Base-by-base conservation (phyloP, 2,329 filamentous ascomycete species). In the Colletotrichum sojae region DNA sequence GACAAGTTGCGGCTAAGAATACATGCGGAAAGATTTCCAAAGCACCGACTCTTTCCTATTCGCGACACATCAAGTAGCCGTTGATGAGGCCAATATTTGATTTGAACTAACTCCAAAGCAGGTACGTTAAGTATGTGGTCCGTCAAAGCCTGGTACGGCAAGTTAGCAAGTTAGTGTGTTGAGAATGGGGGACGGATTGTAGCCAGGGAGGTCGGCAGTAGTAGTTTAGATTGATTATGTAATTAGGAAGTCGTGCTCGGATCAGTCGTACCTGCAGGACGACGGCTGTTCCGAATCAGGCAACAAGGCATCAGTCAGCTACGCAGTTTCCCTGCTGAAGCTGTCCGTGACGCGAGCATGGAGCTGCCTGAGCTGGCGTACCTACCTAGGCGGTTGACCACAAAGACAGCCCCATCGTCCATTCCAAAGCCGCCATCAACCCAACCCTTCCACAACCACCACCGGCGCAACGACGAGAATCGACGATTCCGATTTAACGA, bases 361-460 rank as follows among this genome's bases (percentile, higher is more conserved):
- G 76, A 83, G 81, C 80, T 83, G 81, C 81, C 81, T 83, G 81
- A 79, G 78, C 76, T 77, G 59, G 63, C 40, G 45, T 52, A 36
- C 59, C 25, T 48, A 60, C 45, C 45, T 46, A 18, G 16, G 16
- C 8, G 56, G 48, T 63, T 46, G 55, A 70, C 56, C 55, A 66
- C 61, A 68, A 73, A 66, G 62, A 56, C 60, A 55, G 49, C 53
- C 61, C 72, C 73, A 72, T 72, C 76, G 59, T 72, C 69, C 66
- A 70, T 69, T 67, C 56, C 65, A 69, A 63, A 58, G n/a, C 6
- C 55, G 45, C 57, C 67, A 57, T 25, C 61, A 53, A 39, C 53
- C 36, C 45, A 56, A 39, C 58, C 61, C 45, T 48, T 55, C 48
- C 62, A 52, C 54, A 45, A 60, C 16, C 39, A 60, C 46, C 40